Evolutionary conservation across 2,329 filamentous ascomycete species (phyloP).

Genomic region (Colletotrichum sp.): DNA sequence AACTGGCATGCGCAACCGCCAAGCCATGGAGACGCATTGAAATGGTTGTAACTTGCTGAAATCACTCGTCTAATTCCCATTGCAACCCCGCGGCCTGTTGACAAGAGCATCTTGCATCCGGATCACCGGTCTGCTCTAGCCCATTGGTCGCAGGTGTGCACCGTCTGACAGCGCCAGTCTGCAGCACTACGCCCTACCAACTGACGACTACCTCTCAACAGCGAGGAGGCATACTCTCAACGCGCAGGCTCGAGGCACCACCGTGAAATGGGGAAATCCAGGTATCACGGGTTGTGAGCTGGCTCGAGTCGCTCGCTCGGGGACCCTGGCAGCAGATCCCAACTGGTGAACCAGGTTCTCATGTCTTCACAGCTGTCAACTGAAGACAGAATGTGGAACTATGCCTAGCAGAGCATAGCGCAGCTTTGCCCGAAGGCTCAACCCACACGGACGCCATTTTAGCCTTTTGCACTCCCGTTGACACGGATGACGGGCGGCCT

Average conservation of each 20-base stretch:
- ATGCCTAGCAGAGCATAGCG: slow-evolving; percentile 18
- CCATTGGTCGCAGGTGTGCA: neutral
- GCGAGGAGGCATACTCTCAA: neutral
- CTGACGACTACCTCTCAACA: neutral
- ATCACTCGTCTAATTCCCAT: neutral
- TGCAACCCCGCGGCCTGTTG: neutral
- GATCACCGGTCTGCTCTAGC: neutral
- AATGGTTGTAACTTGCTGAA: neutral
- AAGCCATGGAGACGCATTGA: neutral
- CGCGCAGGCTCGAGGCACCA: neutral
- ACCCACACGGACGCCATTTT: slow-evolving; percentile 15
- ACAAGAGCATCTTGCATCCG: neutral
- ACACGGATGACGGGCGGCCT: slow-evolving; percentile 8
- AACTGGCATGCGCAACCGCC: neutral
- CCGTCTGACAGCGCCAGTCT: neutral
- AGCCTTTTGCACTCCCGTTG: slow-evolving; percentile 14
- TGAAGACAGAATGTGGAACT: neutral
- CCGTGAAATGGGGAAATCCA: neutral
- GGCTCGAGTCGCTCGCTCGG: neutral
- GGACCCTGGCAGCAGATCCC: slow-evolving; percentile 15
- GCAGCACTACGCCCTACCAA: neutral
- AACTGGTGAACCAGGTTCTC: slow-evolving; percentile 11
- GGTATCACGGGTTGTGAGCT: neutral
- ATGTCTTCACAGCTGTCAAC: slow-evolving; percentile 17
- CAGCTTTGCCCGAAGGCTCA: neutral